A percentile compares a stretch with the other conserved stretches of the same genome.
These are phyloP conservation scores for Hymenoscyphus fraxineus DNA, from an alignment of 2,329 filamentous ascomycete species.

Conservation along the genomic window DNA sequence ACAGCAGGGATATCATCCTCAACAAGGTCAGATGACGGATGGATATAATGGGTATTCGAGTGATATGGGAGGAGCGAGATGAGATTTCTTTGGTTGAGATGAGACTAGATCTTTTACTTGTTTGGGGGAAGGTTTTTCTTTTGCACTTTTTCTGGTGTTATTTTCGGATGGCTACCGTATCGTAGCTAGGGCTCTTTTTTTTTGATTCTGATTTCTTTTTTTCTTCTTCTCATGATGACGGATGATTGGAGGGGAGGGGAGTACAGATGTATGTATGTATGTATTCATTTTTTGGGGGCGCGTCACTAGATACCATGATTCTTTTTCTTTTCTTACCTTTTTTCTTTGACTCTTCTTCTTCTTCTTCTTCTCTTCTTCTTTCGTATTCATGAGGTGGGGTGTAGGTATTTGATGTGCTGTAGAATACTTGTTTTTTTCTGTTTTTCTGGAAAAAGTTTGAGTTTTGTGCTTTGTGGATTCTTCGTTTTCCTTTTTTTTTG, in stretches of 20 bases:
- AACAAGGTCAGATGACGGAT: slow-evolving; percentile 31
- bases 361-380: no score
- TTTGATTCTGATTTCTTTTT: no score
- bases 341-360: no score
- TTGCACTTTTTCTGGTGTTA: background rate
- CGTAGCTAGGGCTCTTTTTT: no score
- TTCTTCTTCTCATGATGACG: background rate
- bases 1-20: slow-evolving; percentile 30
- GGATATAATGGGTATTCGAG: slow-evolving; percentile 33
- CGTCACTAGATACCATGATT: background rate
- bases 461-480: no score
- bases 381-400: no score
- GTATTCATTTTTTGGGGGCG: background rate
- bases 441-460: no score
- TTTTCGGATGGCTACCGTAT: no score
- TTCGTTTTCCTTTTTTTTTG: no score
- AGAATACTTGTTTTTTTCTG: no score
- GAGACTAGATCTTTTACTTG: background rate
- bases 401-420: no score
- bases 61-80: slow-evolving; percentile 32
- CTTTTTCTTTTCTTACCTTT: background rate
- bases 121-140: background rate
- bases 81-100: slow-evolving; percentile 4
- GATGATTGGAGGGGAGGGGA: background rate
- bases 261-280: no score